Conservation (phyloP, 2,329 filamentous ascomycete species). For the Hymenoscyphus scutula region DNA sequence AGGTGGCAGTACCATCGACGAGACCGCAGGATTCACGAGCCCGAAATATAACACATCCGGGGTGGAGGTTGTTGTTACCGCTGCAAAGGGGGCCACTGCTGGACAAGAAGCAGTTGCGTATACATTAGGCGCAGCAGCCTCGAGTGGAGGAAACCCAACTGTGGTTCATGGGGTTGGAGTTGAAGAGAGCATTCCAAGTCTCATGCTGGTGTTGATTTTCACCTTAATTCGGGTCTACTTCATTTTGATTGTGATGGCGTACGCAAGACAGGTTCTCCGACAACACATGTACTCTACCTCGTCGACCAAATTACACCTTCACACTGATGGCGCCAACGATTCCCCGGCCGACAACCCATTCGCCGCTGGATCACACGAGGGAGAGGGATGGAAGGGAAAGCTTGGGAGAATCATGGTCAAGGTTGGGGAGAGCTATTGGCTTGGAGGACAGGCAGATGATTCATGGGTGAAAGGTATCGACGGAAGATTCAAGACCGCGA, state of each 20-base stretch:
- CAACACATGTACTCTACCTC: conserved; percentile 59
- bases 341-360: conserved; percentile 67
- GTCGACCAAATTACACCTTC: conserved; percentile 32
- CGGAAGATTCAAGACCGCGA: conserved; percentile 54
- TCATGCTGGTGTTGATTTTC: conserved; percentile 70
- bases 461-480: conserved; percentile 66
- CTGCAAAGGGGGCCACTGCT: conserved; percentile 42
- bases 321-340: conserved; percentile 40
- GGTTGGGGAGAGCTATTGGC: conserved; percentile 75
- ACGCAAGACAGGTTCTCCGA: conserved; percentile 73
- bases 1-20: conserved; percentile 46
- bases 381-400: conserved; percentile 75
- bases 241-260: conserved; percentile 77
- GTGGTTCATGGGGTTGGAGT: conserved; percentile 65
- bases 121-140: conserved; percentile 38
- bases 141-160: conserved; percentile 41
- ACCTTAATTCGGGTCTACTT: conserved; percentile 81
- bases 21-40: conserved; percentile 63
- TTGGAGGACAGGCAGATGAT: conserved; percentile 61
- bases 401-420: conserved; percentile 77
- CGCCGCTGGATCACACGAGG: conserved; percentile 64
- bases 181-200: conserved; percentile 69
- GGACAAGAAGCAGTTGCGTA: conserved; percentile 55
- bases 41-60: conserved; percentile 59
- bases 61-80: conserved; percentile 52